phyloP scores from a whole-genome alignment of 495 filamentous ascomycete species.

The Staphylotrichum longicolle region DNA sequence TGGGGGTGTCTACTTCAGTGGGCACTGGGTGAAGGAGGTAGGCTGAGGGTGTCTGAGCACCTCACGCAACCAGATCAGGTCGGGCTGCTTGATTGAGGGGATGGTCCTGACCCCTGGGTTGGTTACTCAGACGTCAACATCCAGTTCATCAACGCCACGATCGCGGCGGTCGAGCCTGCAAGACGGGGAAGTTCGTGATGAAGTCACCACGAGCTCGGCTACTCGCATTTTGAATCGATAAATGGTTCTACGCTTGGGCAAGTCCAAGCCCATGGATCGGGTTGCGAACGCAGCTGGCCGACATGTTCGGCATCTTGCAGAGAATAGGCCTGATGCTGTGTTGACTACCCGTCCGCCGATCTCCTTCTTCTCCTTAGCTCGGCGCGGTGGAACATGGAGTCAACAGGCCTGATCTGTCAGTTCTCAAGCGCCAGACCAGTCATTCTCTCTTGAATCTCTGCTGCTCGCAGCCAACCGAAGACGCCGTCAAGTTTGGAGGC shows the following conservation, averaged over 20 bases:
- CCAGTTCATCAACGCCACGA: too few species aligned
- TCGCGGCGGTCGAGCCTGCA: too few species aligned
- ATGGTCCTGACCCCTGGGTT: too few species aligned
- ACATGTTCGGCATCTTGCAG: conserved; percentile 14
- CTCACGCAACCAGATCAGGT: too few species aligned
- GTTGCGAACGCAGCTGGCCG: conserved; percentile 12
- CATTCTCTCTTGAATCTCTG: neutral
- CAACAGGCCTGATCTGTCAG: neutral
- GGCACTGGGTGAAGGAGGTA: too few species aligned
- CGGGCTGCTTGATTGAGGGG: too few species aligned
- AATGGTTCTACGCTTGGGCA: neutral
- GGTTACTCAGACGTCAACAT: too few species aligned
- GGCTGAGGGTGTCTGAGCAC: too few species aligned
- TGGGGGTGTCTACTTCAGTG: too few species aligned
- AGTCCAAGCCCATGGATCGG: neutral
- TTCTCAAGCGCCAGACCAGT: neutral
- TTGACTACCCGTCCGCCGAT: neutral
- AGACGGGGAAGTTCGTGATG: neutral
- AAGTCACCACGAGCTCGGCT: conserved; percentile 5
- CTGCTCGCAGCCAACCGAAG: neutral
- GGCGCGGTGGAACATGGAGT: conserved; percentile 17
- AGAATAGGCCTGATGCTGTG: conserved; percentile 10
- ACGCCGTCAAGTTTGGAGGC: neutral
- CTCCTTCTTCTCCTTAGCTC: conserved; percentile 11
- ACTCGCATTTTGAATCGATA: conserved; percentile 1